phyloP scores from a whole-genome alignment of 495 filamentous ascomycete genomes.

The Lineolata rhizophorae region DNA sequence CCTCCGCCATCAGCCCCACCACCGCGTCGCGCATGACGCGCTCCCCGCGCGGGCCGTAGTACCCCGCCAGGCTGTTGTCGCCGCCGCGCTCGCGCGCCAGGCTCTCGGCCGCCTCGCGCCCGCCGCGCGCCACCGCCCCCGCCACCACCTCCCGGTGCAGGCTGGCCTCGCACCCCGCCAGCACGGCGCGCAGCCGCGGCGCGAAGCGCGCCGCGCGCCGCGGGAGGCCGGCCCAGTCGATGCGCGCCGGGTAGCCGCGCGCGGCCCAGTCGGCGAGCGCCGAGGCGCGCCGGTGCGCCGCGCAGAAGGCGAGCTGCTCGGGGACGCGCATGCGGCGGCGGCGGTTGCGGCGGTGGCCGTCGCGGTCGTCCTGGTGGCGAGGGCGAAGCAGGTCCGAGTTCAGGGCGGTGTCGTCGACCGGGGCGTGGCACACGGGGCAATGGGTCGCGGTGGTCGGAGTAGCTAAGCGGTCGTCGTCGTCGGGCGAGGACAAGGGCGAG shows the following conservation, averaged over 20 bases:
- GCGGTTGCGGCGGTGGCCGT: constrained; percentile 32
- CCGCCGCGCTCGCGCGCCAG: constrained; percentile 2
- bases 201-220: constrained; percentile 36
- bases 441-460: background rate
- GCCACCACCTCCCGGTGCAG: constrained; percentile 40
- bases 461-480: background rate
- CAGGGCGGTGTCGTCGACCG: background rate
- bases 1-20: constrained; percentile 17
- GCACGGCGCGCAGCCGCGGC: constrained; percentile 29
- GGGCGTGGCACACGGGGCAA: background rate
- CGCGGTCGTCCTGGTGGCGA: constrained; percentile 39
- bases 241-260: constrained; percentile 52
- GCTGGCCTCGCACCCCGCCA: constrained; percentile 32
- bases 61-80: constrained; percentile 37
- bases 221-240: constrained; percentile 54
- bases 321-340: constrained; percentile 8
- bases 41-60: constrained; percentile 69
- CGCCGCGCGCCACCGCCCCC: constrained; percentile 32
- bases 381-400: constrained; percentile 6
- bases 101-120: constrained; percentile 22
- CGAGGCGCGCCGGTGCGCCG: constrained; percentile 35
- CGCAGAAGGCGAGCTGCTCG: constrained; percentile 38
- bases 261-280: constrained; percentile 37
- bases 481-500: background rate
- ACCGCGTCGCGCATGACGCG: constrained; percentile 44